Percentiles rank a stretch among this genome's conserved stretches.
Conservation (phyloP, 2,329 filamentous ascomycete genomes). For the Cladosporium sp. region DNA sequence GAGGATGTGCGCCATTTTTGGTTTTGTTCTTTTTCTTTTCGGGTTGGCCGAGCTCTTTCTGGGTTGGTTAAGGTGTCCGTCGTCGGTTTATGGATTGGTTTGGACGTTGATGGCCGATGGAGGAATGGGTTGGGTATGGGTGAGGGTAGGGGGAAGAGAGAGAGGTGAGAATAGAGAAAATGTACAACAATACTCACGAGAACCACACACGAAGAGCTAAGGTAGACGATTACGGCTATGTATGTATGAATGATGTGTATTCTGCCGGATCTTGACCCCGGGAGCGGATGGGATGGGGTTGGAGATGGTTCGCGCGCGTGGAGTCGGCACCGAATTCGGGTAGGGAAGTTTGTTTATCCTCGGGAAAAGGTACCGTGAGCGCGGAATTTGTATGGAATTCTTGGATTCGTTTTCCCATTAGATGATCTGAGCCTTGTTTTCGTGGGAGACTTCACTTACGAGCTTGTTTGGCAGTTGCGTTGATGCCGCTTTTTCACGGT, state of each 20-base stretch:
- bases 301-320: neutral
- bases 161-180: neutral
- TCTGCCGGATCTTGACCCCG: neutral
- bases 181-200: constrained; percentile 3
- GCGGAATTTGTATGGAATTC: too few species aligned
- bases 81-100: neutral
- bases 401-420: too few species aligned
- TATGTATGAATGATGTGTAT: too few species aligned
- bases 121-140: neutral
- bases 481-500: too few species aligned
- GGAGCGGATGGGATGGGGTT: neutral
- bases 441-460: too few species aligned
- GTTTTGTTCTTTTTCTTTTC: too few species aligned
- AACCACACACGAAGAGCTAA: constrained; percentile 2
- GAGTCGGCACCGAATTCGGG: neutral
- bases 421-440: too few species aligned
- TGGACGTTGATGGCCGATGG: neutral
- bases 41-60: neutral
- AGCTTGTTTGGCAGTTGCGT: too few species aligned
- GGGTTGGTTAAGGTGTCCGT: neutral
- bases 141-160: neutral
- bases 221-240: neutral
- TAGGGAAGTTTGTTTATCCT: neutral
- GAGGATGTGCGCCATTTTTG: constrained; percentile 42
- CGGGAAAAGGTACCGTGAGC: neutral